Base-by-base conservation (phyloP, 2,329 filamentous ascomycete genomes). In the Fusarium succisae region DNA sequence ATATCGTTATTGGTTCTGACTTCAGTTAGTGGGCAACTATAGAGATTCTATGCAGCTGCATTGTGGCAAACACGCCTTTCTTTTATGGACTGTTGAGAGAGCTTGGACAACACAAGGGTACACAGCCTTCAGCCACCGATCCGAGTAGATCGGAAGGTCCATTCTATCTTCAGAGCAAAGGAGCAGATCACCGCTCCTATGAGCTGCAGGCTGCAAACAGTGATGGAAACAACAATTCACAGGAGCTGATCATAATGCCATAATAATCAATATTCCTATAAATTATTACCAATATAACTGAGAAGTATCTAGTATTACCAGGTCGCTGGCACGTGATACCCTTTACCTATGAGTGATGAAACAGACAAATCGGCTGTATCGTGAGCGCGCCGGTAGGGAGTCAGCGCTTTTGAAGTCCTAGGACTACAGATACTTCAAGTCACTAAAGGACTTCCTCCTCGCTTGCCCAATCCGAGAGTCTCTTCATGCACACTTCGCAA, bases 11-110 rank as follows among this genome's bases (percentile, higher is more conserved):
- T 30, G 30, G 30, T 30, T 30, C 56, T 53, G 26, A 56, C 38
- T 3, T 30, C 13, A 32, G 11, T 4, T 3, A 79, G 78, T 79
- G 77, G 78, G 78, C 78, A 10, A 76, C 78, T 22, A 74, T 79
- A 47, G 78, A 79, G 53, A 79, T 79, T 24, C 38, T 56, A 3
- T 56, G 59, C n/a, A 7, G 48, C 9, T 56, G 24, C n/a, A 62
- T 62, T 12, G 59, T 62, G 8, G 59, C 47, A 5, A 62, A 62
- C 17, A 62, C 59, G 8, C 48, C 50, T 8, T 62, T 62, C 28
- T 62, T 62, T 22, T 56, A 62, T 10, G 59, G 48, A 8, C 17
- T 62, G 8, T 13, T 55, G 39, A 62, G 59, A 24, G 50, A 62
- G 22, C 13, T 55, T 37, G 48, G 41, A 7, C 48, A 62, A 3